These are phyloP conservation scores for Hericium alpestre DNA, from an alignment of 768 basidiomycete genomes.

Conservation along the genomic window DNA sequence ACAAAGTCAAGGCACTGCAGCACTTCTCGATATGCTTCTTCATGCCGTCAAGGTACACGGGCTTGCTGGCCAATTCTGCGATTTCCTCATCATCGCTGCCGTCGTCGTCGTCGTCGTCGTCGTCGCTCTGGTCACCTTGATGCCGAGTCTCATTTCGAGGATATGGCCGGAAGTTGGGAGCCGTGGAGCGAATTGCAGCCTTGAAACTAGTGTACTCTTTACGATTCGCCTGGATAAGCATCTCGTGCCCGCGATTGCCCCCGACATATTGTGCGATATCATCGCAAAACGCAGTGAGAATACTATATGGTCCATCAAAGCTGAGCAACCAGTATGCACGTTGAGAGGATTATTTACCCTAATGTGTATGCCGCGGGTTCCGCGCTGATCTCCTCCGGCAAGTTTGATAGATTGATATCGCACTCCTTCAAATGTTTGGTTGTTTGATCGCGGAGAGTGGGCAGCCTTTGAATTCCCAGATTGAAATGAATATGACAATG, in stretches of 20 bases:
- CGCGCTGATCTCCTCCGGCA: slow-evolving; percentile 22
- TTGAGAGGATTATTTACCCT: neutral
- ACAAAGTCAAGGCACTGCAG: neutral
- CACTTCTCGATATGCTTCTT: neutral
- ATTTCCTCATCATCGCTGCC: too few relatives aligned
- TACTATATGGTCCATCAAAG: slow-evolving; percentile 16
- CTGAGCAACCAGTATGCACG: too few relatives aligned
- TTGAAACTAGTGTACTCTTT: slow-evolving; percentile 21
- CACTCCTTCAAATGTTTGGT: slow-evolving; percentile 18
- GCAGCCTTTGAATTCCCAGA: neutral
- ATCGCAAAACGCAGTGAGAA: slow-evolving; percentile 25
- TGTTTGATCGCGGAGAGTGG: slow-evolving; percentile 21
- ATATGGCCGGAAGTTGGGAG: slow-evolving; percentile 27
- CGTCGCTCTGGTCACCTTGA: too few relatives aligned
- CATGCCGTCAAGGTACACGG: neutral
- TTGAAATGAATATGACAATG: neutral
- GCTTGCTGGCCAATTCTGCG: too few relatives aligned
- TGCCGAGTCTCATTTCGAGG: neutral
- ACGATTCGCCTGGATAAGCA: slow-evolving; percentile 23
- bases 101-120: too few relatives aligned
- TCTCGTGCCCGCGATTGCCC: slow-evolving; percentile 18
- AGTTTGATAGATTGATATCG: slow-evolving; percentile 14
- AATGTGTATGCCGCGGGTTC: slow-evolving; percentile 25
- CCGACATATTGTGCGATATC: slow-evolving; percentile 15
- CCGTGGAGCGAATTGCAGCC: slow-evolving; percentile 21